Base-by-base conservation (phyloP, 306 rosid species). In the Vigna nakashimae region DNA sequence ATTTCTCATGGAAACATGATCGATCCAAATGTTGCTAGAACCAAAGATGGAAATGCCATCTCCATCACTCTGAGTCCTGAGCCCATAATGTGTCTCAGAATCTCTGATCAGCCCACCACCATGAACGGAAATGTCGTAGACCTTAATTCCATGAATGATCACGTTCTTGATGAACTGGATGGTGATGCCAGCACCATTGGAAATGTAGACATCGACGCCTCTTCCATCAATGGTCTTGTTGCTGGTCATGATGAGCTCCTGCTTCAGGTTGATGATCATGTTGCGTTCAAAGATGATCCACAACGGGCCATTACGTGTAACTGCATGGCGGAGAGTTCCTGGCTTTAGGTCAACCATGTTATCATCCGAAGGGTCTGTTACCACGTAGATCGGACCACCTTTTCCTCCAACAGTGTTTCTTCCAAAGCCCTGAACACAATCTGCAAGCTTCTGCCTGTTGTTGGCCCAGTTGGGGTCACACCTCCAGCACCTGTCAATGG, bases 401-500 rank as follows among this genome's bases (percentile, higher is more conserved):
- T 86, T 82, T 1, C 98, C 98, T 45, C 98, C 96, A 0, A 22
- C 46, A 5, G 96, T 82, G 77, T 73, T 77, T 34, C 72, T 79
- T 11, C 97, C 98, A 1, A 93, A 93, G 9, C 98, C 97, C 15
- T 43, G 84, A 3, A 28, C 90, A 15, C 97, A 93, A 40, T 75
- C 76, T 1, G 88, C 90, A 0, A 93, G 80, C 73, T 72, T 89
- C 77, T 91, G 84, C 13, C 98, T 80, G 84, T 94, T 58, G 0
- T 50, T 1, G 2, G 86, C 90, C 98, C 96, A 94, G 9, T 91
- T 71, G 4, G 84, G 86, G 78, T 91, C 89, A 15, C 97, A 93
- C 74, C 97, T 88, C 97, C 97, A 93, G 75, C 98, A 93, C 20
- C 84, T 77, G 15, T 91, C 98, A 1, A 94, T 90, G 40, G 98